These are phyloP conservation scores for Tolypocladium amazonense DNA, from an alignment of 2,329 filamentous ascomycete genomes.

Conservation along the genomic window DNA sequence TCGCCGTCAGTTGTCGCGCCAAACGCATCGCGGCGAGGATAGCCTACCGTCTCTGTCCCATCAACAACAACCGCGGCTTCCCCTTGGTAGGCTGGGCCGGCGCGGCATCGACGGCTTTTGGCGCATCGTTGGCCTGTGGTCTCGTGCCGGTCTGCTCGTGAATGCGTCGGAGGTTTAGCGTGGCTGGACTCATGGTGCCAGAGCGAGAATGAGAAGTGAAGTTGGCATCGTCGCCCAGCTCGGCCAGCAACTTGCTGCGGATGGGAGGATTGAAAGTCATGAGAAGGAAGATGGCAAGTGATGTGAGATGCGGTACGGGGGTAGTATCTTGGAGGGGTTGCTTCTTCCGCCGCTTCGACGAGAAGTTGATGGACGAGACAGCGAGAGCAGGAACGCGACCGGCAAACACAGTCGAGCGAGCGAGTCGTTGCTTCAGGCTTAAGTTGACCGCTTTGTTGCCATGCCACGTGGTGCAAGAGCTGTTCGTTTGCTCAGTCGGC, in stretches of 20 bases:
- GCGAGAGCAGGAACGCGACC: neutral
- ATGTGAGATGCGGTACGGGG: neutral
- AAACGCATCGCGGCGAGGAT: neutral
- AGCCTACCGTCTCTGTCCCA: conserved; percentile 84
- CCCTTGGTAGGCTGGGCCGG: conserved; percentile 41
- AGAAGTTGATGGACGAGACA: neutral
- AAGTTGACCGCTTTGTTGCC: neutral
- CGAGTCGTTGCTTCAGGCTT: neutral
- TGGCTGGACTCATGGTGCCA: conserved; percentile 41
- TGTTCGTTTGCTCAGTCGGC: neutral
- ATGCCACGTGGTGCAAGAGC: neutral
- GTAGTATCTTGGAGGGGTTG: neutral
- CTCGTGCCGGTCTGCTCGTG: conserved; percentile 49
- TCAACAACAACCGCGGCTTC: conserved; percentile 80
- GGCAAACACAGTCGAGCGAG: neutral
- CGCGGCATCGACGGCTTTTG: conserved; percentile 32
- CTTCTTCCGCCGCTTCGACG: neutral
- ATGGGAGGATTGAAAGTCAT: conserved; percentile 24
- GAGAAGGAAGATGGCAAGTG: neutral
- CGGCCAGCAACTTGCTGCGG: conserved; percentile 11
- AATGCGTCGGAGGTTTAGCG: conserved; percentile 53
- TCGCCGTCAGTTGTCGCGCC: neutral
- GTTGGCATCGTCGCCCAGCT: conserved; percentile 13
- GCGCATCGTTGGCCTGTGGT: conserved; percentile 37
- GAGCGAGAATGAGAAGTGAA: conserved; percentile 16